phyloP scores from a whole-genome alignment of 192 early-diverging fungal genomes.

The Coemansia sp. region DNA sequence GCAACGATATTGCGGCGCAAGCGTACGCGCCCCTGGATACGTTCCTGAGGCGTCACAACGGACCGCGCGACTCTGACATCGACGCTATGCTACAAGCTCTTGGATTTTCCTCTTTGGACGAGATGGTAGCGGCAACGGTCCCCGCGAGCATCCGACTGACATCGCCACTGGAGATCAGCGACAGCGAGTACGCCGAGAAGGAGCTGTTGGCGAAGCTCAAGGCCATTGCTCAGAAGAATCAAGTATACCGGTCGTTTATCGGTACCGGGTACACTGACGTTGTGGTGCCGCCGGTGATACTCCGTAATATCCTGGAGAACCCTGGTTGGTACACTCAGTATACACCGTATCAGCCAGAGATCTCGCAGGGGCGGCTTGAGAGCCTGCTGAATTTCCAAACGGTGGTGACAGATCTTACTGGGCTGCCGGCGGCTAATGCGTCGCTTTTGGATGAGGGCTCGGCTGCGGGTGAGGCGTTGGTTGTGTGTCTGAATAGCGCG shows the following conservation, averaged over 20 bases:
- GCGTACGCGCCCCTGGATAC: slow-evolving; percentile 63
- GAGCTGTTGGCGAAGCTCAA: slow-evolving; percentile 85
- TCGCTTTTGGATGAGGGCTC: slow-evolving; percentile 99
- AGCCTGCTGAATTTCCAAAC: slow-evolving; percentile 98
- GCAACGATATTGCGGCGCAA: slow-evolving; percentile 21
- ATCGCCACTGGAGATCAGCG: slow-evolving; percentile 71
- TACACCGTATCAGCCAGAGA: slow-evolving; percentile 99
- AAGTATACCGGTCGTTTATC: slow-evolving; percentile 89
- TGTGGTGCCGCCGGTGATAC: slow-evolving; percentile 91
- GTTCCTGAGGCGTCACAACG: slow-evolving; percentile 88
- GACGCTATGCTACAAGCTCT: slow-evolving; percentile 81
- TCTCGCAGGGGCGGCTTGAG: slow-evolving; percentile 97
- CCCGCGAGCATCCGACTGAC: slow-evolving; percentile 79
- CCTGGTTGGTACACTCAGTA: slow-evolving; percentile 99
- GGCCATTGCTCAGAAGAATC: slow-evolving; percentile 89
- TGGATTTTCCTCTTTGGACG: slow-evolving; percentile 78
- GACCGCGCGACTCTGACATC: slow-evolving; percentile 75
- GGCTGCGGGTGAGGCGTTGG: slow-evolving; percentile 97
- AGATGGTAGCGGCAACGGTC: slow-evolving; percentile 82
- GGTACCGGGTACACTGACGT: slow-evolving; percentile 95
- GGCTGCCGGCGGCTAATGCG: slow-evolving; percentile 96
- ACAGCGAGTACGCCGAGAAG: slow-evolving; percentile 76
- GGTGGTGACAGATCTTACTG: slow-evolving; percentile 93
- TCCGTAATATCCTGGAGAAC: slow-evolving; percentile 97
- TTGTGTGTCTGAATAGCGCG: slow-evolving; percentile 76